Conservation (phyloP, 2,329 filamentous ascomycete species). For the Rhytidhysteron rufulum region DNA sequence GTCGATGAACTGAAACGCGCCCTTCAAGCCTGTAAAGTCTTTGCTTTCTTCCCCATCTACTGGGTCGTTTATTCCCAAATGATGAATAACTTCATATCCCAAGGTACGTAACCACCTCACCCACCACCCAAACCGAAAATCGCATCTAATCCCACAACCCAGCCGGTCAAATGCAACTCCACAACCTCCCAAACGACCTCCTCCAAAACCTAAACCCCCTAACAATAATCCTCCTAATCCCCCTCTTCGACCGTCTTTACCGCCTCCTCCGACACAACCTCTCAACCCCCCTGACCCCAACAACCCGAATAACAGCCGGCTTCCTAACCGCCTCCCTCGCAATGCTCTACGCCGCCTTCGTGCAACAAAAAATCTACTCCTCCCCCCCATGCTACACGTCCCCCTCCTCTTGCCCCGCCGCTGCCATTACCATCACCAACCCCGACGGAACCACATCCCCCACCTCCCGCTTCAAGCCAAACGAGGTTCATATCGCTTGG, state of each 20-base stretch:
- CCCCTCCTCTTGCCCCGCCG: conserved; percentile 37
- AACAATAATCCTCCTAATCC: conserved; percentile 45
- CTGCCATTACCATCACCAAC: conserved; percentile 12
- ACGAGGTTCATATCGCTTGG: conserved; percentile 43
- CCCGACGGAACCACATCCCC: conserved; percentile 2
- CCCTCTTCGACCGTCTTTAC: conserved; percentile 44
- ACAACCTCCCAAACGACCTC: conserved; percentile 47
- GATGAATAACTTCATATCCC: conserved; percentile 47
- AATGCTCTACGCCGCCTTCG: conserved; percentile 54
- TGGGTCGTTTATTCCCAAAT: conserved; percentile 45
- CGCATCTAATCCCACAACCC: neutral
- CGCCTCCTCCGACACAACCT: conserved; percentile 40
- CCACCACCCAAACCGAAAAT: neutral
- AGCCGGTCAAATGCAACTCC: conserved; percentile 45
- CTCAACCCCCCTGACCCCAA: conserved; percentile 43
- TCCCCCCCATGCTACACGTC: conserved; percentile 50
- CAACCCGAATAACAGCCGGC: conserved; percentile 52
- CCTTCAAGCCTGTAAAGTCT: conserved; percentile 65
- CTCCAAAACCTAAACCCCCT: conserved; percentile 48
- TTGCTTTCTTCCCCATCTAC: conserved; percentile 49
- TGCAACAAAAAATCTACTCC: conserved; percentile 55
- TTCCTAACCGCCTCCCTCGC: conserved; percentile 52
- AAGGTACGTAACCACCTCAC: conserved; percentile 24
- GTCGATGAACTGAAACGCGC: conserved; percentile 68
- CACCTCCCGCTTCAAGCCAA: conserved; percentile 32